Evolutionary conservation across 192 early-diverging fungal species (phyloP).

Genomic region (Mortierella hygrophila): DNA sequence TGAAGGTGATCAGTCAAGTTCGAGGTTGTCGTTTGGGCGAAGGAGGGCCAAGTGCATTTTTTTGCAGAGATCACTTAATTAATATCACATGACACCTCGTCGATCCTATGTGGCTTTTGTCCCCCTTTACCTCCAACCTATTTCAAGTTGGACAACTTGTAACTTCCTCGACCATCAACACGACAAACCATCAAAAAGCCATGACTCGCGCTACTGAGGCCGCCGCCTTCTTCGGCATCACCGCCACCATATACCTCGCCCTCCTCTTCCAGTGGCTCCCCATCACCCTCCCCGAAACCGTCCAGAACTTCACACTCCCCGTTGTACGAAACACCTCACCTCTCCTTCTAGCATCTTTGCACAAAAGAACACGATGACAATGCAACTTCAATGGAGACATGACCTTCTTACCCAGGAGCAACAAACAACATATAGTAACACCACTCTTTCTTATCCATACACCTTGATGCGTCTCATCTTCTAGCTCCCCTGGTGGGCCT

Average conservation of each 20-base stretch:
- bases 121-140: neutral
- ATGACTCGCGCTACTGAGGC: constrained; percentile 71
- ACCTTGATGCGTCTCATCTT: neutral
- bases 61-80: neutral
- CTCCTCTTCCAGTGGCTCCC: constrained; percentile 61
- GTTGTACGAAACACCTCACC: constrained; percentile 55
- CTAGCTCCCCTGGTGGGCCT: constrained; percentile 82
- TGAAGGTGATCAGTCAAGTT: neutral
- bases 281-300: constrained; percentile 55
- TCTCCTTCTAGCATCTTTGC: neutral
- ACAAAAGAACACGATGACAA: neutral
- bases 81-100: constrained; percentile 13
- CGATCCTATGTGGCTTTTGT: neutral
- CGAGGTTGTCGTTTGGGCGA: constrained; percentile 1
- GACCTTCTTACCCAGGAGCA: neutral
- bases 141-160: neutral
- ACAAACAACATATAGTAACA: neutral
- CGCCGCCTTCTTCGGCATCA: constrained; percentile 57
- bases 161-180: neutral
- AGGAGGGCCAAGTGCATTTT: neutral
- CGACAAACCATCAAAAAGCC: neutral
- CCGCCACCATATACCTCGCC: constrained; percentile 56
- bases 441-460: neutral
- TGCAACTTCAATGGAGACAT: neutral
- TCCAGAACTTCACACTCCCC: constrained; percentile 65